These are phyloP conservation scores for Phialemonium atrogriseum DNA, from an alignment of 2,329 filamentous ascomycete genomes.

Conservation along the genomic window DNA sequence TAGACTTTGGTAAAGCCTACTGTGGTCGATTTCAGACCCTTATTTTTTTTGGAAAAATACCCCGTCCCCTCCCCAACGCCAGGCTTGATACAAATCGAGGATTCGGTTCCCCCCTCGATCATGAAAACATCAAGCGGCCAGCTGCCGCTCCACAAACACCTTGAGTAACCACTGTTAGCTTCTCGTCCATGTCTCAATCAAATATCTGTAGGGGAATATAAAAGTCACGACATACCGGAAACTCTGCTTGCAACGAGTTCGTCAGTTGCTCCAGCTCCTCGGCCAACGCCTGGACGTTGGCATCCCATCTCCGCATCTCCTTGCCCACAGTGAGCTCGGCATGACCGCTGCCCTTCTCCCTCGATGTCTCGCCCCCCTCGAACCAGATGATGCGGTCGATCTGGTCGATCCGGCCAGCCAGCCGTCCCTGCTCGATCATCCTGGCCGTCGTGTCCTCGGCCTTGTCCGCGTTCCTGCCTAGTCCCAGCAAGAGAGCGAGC, in stretches of 20 bases:
- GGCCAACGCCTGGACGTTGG: slow-evolving; percentile 74
- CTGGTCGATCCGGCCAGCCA: slow-evolving; percentile 88
- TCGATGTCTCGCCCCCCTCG: slow-evolving; percentile 62
- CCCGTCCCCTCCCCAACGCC: too few relatives aligned
- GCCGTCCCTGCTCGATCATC: slow-evolving; percentile 91
- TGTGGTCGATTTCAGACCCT: too few relatives aligned
- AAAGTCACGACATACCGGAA: slow-evolving; percentile 52
- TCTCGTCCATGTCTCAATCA: slow-evolving; percentile 5
- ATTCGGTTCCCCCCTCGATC: not conserved
- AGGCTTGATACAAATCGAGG: too few relatives aligned
- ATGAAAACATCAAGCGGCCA: slow-evolving; percentile 1
- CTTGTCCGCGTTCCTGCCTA: slow-evolving; percentile 68
- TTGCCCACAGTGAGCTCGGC: slow-evolving; percentile 55
- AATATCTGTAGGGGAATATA: slow-evolving; percentile 14
- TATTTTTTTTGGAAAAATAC: too few relatives aligned
- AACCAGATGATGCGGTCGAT: slow-evolving; percentile 86
- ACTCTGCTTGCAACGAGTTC: slow-evolving; percentile 52
- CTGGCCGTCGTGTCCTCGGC: slow-evolving; percentile 86
- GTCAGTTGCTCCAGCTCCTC: slow-evolving; percentile 49
- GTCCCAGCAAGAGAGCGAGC: slow-evolving; percentile 66
- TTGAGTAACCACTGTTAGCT: not conserved
- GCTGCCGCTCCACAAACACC: slow-evolving; percentile 1
- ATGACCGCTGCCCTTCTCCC: slow-evolving; percentile 58
- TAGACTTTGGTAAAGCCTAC: too few relatives aligned
- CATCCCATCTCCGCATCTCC: slow-evolving; percentile 80